Evolutionary conservation across 805 yeast genomes (phyloP), one percentile per base, ranked within the genome.

Genomic region (Yarrowia sp.): DNA sequence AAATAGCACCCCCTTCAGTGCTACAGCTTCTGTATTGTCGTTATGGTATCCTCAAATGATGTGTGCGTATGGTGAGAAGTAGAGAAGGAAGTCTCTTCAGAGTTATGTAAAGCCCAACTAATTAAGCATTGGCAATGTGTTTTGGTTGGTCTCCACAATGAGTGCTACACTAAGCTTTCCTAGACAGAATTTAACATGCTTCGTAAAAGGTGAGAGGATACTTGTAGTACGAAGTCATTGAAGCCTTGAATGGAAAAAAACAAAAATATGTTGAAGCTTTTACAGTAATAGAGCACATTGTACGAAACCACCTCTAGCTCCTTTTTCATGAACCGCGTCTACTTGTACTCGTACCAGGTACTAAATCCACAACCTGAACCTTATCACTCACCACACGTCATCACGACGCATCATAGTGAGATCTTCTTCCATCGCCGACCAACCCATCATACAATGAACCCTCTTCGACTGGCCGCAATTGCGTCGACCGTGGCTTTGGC

Each of bases 401-500:
- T 54, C 46, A 54, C 41, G 40, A 36, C 26, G 54, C 54, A 48
- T 35, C 17, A 19, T 22, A 26, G 33, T 28, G 59, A 33, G 24
- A 54, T 26, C 46, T 26, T 54, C 61, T 17, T 22, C 43, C 17
- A 36, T 36, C 32, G 22, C 21, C 28, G 24, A 22, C 43, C 38
- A 16, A 35, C 30, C 38, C 46, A 54, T n/a, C 44, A 54, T 46
- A 54, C 46, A 14, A 54, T 54, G 61, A 36, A 54, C 33, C 61
- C 40, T 35, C 46, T 54, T 26, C 32, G 46, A 26, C 46, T 54
- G 61, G 61, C 46, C 33, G 44, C 61, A 54, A 54, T 54, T 54
- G 61, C 61, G 46, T 35, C 46, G 46, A 22, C 61, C 12, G 35
- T 54, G 26, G 33, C 61, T 22, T 32, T 54, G 61, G 61, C 61